A percentile compares a stretch with the other conserved stretches of the same genome.
These are phyloP conservation scores for Pythium diclinum DNA, from an alignment of 352 stramenopile species.

Conservation along the genomic window DNA sequence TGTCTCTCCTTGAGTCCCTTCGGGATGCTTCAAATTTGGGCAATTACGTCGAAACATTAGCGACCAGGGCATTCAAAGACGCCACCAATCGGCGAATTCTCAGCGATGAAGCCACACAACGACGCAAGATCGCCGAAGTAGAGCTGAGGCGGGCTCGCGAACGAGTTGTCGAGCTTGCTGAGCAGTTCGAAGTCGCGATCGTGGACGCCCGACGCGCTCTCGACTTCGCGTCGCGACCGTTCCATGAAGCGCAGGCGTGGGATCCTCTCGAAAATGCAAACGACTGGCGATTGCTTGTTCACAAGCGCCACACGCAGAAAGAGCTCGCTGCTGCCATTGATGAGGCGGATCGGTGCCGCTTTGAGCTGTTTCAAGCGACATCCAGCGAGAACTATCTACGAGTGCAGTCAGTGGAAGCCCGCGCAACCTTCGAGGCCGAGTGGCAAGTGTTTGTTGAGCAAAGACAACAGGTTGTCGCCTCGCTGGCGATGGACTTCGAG, in stretches of 20 bases:
- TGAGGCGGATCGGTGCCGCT: conserved; percentile 41
- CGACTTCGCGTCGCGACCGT: conserved; percentile 49
- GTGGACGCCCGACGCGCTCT: conserved; percentile 42
- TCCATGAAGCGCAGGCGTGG: conserved; percentile 68
- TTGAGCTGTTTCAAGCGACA: conserved; percentile 58
- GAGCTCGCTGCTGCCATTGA: conserved; percentile 33
- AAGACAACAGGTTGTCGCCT: conserved; percentile 21
- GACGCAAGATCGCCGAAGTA: conserved; percentile 23
- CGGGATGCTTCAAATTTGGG: conserved; percentile 9
- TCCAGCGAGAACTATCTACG: conserved; percentile 55
- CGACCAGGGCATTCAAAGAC: conserved; percentile 1
- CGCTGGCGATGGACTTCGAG: conserved; percentile 32
- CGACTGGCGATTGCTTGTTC: conserved; percentile 62
- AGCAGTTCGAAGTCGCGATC: conserved; percentile 27
- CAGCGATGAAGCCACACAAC: conserved; percentile 24
- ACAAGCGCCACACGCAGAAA: conserved; percentile 55
- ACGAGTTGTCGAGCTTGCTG: conserved; percentile 21
- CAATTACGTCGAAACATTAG: conserved; percentile 16
- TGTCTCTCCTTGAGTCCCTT: not conserved
- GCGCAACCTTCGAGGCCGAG: conserved; percentile 33
- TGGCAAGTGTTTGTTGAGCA: conserved; percentile 31
- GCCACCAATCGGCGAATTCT: conserved; percentile 21
- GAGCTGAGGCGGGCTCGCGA: conserved; percentile 18
- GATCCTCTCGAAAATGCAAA: conserved; percentile 81
- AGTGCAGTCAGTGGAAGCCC: conserved; percentile 29